Conservation (phyloP, 192 early-diverging fungal genomes). For the Backusella liffmaniae region DNA sequence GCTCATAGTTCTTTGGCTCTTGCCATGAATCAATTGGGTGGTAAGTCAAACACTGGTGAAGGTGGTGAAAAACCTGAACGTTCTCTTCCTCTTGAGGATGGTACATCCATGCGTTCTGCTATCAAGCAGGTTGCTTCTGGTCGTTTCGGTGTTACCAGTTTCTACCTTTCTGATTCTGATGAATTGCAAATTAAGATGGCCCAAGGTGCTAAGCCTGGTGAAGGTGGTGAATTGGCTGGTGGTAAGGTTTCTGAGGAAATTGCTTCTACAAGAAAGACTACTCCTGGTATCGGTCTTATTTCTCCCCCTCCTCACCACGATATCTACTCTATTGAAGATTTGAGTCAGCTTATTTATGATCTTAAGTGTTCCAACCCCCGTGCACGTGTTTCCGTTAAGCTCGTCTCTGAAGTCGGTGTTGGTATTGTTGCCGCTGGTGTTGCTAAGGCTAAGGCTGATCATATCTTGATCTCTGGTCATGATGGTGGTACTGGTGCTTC, state of each 20-base stretch:
- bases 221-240: slow-evolving; percentile 80
- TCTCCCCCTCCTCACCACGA: slow-evolving; percentile 99
- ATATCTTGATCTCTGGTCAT: slow-evolving; percentile 93
- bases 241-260: slow-evolving; percentile 75
- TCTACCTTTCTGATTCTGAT: slow-evolving; percentile 92
- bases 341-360: slow-evolving; percentile 98
- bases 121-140: slow-evolving; percentile 99
- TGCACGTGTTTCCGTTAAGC: slow-evolving; percentile 94
- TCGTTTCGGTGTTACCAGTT: slow-evolving; percentile 96
- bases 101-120: slow-evolving; percentile 82
- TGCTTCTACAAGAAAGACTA: slow-evolving; percentile 89
- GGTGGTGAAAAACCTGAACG: slow-evolving; percentile 94
- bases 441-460: slow-evolving; percentile 95
- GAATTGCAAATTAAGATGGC: slow-evolving; percentile 99
- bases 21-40: slow-evolving; percentile 95
- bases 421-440: slow-evolving; percentile 97
- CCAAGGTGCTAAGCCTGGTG: slow-evolving; percentile 98
- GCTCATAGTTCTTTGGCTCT: slow-evolving; percentile 88
- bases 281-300: slow-evolving; percentile 94
- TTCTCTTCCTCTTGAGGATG: slow-evolving; percentile 68
- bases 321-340: slow-evolving; percentile 98
- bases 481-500: slow-evolving; percentile 99
- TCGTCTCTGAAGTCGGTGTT: slow-evolving; percentile 97
- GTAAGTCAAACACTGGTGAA: slow-evolving; percentile 99
- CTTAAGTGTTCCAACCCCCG: slow-evolving; percentile 90